These are phyloP conservation scores for Starmerella potacharoeniae DNA, from an alignment of 805 yeast species.

Conservation along the genomic window DNA sequence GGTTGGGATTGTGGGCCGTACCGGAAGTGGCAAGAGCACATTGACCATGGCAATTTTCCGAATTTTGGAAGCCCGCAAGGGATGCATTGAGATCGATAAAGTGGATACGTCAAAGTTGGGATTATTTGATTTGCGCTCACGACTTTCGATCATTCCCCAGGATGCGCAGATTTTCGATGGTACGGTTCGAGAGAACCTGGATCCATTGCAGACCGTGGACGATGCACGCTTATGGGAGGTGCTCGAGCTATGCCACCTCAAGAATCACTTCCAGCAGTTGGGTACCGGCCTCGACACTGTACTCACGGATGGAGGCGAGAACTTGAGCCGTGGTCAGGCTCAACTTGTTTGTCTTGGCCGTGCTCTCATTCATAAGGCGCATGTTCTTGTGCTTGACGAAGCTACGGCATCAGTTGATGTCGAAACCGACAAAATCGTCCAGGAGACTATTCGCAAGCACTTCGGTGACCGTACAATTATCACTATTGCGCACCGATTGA, in stretches of 20 bases:
- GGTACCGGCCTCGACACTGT: conserved; percentile 40
- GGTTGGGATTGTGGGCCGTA: conserved; percentile 90
- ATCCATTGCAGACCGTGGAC: conserved; percentile 55
- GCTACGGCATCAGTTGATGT: conserved; percentile 75
- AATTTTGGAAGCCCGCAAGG: conserved; percentile 63
- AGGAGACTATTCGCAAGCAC: conserved; percentile 57
- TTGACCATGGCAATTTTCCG: conserved; percentile 74
- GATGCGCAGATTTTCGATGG: conserved; percentile 91
- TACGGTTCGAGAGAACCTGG: conserved; percentile 71
- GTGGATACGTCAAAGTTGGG: conserved; percentile 61
- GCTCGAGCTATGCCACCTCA: conserved; percentile 66
- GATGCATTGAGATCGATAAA: conserved; percentile 60
- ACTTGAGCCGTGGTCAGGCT: conserved; percentile 71
- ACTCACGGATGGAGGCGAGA: conserved; percentile 61
- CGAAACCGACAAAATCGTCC: conserved; percentile 64
- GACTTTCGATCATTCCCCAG: conserved; percentile 80
- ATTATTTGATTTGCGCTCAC: conserved; percentile 61
- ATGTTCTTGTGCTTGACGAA: conserved; percentile 65
- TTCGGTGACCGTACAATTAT: conserved; percentile 61
- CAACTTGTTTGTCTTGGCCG: conserved; percentile 71
- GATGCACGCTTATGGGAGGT: conserved; percentile 75
- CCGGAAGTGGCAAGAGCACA: conserved; percentile 92
- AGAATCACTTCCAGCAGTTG: conserved; percentile 48
- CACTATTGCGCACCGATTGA: conserved; percentile 76
- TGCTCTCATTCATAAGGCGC: conserved; percentile 58